Base-by-base conservation (phyloP, 1,139 yeast genomes). In the Neolecta irregularis region DNA sequence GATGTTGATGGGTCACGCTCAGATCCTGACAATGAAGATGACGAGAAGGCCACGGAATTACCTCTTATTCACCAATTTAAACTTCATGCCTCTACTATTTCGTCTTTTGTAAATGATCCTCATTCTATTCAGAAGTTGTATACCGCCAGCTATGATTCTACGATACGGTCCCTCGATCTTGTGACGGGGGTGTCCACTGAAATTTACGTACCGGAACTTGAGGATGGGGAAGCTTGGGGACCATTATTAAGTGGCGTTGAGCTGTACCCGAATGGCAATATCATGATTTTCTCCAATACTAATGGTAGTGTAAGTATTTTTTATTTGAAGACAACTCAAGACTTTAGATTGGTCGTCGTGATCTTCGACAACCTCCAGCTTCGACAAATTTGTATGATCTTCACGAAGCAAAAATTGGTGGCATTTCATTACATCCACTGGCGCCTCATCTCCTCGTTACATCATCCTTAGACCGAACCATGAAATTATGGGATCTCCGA, bases 321-420 rank as follows among this genome's bases (percentile, higher is more conserved):
- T n/a, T n/a, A n/a, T n/a, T n/a, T n/a, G n/a, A n/a, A n/a, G n/a
- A n/a, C n/a, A n/a, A n/a, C n/a, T n/a, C n/a, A n/a, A n/a, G n/a
- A n/a, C n/a, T n/a, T n/a, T n/a, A n/a, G n/a, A n/a, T n/a, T n/a
- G n/a, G n/a, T n/a, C n/a, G n/a, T n/a, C n/a, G n/a, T n/a, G n/a
- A n/a, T n/a, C n/a, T n/a, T n/a, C 62, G 96, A 44, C 58, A 64
- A n/a, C 45, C 42, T 9, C 44, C 25, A 2, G 22, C 41, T 16
- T 41, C 43, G 4, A 30, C 38, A 1, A 52, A 57, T 8, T 54
- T 70, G 8, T 57, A 71, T 24, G 63, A 92, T 44, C 55, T 81
- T 21, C 83, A 83, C 41, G 93, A 80, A 48, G 83, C 85, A 52
- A 88, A 88, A 51, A 81, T 85, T 39, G 96, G 96, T 0, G 81